Percentiles rank a stretch among this genome's conserved stretches.
These are phyloP conservation scores for Syncephalis fuscata DNA, from an alignment of 371 early-diverging fungal genomes.

Conservation along the genomic window DNA sequence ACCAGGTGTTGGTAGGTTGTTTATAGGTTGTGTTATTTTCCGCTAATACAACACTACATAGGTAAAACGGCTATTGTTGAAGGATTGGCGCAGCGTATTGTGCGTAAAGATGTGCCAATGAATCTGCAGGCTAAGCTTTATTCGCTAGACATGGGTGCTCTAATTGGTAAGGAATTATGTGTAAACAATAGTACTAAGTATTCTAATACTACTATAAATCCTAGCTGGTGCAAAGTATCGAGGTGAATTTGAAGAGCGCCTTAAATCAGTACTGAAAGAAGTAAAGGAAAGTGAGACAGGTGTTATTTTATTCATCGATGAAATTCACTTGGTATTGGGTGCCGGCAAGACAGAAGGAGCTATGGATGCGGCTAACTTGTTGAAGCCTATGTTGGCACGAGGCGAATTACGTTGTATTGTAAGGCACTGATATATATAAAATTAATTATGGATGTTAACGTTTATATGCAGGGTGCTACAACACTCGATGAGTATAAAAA, in stretches of 20 bases:
- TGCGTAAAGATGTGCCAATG: conserved; percentile 85
- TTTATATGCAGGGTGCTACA: conserved; percentile 46
- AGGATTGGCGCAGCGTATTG: conserved; percentile 93
- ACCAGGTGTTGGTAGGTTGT: conserved; percentile 64
- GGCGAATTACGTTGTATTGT: conserved; percentile 65
- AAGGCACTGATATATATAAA: too few species aligned
- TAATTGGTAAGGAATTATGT: conserved; percentile 33
- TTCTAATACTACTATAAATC: not conserved
- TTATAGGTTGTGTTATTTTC: too few species aligned
- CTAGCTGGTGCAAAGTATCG: conserved; percentile 77
- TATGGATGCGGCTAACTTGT: conserved; percentile 88
- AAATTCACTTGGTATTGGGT: conserved; percentile 91
- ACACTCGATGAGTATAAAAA: conserved; percentile 72
- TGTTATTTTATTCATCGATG: conserved; percentile 97
- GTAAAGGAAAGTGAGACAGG: conserved; percentile 78
- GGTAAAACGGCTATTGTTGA: conserved; percentile 89
- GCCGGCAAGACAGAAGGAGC: conserved; percentile 84
- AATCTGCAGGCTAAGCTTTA: conserved; percentile 73
- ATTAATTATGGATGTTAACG: too few species aligned
- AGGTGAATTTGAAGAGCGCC: conserved; percentile 98
- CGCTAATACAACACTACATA: too few species aligned
- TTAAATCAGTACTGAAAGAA: conserved; percentile 94
- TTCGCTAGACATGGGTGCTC: conserved; percentile 92
- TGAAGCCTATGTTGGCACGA: conserved; percentile 78
- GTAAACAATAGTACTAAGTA: not conserved